A percentile compares a stretch with the other conserved stretches of the same genome.
These are phyloP conservation scores for Podospora appendiculata DNA, from an alignment of 495 filamentous ascomycete genomes.

Conservation along the genomic window DNA sequence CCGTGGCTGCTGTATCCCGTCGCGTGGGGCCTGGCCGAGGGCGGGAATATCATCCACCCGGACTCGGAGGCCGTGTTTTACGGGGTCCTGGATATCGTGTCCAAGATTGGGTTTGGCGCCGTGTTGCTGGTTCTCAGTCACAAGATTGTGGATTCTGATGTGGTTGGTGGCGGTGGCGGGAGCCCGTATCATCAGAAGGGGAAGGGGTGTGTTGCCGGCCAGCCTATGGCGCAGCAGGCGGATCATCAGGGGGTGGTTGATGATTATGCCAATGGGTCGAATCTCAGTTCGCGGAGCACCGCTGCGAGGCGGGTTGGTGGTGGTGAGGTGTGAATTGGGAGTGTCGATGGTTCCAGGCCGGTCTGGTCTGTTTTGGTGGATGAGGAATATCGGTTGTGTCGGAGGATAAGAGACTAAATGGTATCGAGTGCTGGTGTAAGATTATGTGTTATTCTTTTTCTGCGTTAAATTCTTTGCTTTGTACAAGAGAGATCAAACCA, in stretches of 20 bases:
- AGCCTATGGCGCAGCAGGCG: not conserved
- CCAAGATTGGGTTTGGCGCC: not conserved
- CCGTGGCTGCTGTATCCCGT: constrained; percentile 64
- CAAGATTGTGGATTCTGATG: not conserved
- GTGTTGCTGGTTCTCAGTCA: not conserved
- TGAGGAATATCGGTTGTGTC: too few species aligned
- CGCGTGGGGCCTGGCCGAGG: constrained; percentile 59
- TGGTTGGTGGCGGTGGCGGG: not conserved
- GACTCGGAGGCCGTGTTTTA: constrained; percentile 65
- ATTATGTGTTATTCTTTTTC: too few species aligned
- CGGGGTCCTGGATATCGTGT: constrained; percentile 47
- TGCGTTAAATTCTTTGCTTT: too few species aligned
- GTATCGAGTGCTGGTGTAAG: too few species aligned
- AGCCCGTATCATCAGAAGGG: not conserved
- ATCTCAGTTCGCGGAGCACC: not conserved
- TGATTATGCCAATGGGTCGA: not conserved
- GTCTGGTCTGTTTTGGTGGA: too few species aligned
- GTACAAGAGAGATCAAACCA: too few species aligned
- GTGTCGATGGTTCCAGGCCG: too few species aligned
- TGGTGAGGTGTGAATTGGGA: not conserved
- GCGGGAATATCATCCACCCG: constrained; percentile 57
- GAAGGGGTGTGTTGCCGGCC: not conserved
- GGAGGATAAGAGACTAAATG: too few species aligned
- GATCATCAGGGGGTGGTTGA: not conserved
- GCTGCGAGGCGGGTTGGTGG: not conserved